Evolutionary conservation across 1,284 basidiomycete genomes (phyloP).

Genomic region (Ustilago esculenta): DNA sequence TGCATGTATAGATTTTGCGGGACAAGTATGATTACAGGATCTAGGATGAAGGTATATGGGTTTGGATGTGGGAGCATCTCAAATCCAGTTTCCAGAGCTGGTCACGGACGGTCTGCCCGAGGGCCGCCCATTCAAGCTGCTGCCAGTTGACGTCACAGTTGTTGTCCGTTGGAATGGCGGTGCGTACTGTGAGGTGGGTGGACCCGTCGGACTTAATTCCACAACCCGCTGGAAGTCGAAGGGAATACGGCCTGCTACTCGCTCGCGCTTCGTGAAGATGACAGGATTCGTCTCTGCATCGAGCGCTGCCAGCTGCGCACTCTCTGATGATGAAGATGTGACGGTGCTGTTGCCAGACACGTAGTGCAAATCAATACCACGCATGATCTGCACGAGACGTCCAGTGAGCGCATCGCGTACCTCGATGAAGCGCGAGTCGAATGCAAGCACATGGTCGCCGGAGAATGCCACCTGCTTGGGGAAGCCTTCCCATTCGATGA

Average conservation of each 20-base stretch:
- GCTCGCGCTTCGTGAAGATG: slow-evolving; percentile 40
- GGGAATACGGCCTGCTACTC: slow-evolving; percentile 29
- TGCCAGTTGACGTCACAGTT: slow-evolving; percentile 33
- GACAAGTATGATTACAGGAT: too few species aligned
- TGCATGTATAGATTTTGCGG: too few species aligned
- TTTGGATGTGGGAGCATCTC: too few species aligned
- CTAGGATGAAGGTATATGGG: too few species aligned
- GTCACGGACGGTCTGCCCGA: slow-evolving; percentile 27
- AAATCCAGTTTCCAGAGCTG: slow-evolving; percentile 34
- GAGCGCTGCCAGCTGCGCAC: slow-evolving; percentile 26
- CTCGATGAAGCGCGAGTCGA: slow-evolving; percentile 91
- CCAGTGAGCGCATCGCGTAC: slow-evolving; percentile 86
- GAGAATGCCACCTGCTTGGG: slow-evolving; percentile 77
- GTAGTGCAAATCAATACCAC: slow-evolving; percentile 81
- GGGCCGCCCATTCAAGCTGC: slow-evolving; percentile 31
- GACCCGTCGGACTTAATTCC: slow-evolving; percentile 32
- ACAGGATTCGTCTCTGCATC: slow-evolving; percentile 49
- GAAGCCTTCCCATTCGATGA: slow-evolving; percentile 94
- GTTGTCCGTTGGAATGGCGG: slow-evolving; percentile 32
- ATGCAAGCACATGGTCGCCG: slow-evolving; percentile 86
- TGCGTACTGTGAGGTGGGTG: slow-evolving; percentile 4
- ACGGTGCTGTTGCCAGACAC: slow-evolving; percentile 70
- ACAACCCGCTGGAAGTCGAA: slow-evolving; percentile 49
- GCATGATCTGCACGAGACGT: slow-evolving; percentile 87
- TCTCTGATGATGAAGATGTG: slow-evolving; percentile 31